phyloP scores from a whole-genome alignment of 495 filamentous ascomycete genomes.

The Xylaria telfairii region DNA sequence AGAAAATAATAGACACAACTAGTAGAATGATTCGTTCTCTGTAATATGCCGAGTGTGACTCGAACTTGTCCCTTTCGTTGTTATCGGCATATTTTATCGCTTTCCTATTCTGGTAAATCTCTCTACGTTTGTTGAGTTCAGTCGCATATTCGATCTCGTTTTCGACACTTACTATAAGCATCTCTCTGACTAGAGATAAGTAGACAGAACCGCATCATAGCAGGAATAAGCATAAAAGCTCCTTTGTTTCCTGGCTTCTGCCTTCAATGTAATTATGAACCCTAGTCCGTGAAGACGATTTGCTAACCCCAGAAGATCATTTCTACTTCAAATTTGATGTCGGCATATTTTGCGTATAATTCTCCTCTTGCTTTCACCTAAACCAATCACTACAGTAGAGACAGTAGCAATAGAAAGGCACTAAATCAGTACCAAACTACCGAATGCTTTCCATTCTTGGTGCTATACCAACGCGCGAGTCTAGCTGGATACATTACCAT shows the following conservation, averaged over 20 bases:
- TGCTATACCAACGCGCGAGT: neutral
- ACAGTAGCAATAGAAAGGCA: neutral
- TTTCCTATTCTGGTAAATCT: neutral
- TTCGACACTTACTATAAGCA: neutral
- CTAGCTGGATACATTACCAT: no score
- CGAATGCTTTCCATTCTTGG: neutral
- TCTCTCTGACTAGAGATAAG: neutral
- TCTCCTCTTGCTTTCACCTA: neutral
- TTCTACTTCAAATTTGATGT: neutral
- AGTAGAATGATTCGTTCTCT: neutral
- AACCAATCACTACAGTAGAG: neutral
- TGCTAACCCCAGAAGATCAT: neutral
- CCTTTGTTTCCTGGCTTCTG: no score
- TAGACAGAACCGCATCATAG: neutral
- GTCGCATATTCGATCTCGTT: neutral
- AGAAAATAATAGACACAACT: no score
- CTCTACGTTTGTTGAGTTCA: neutral
- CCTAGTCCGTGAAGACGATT: no score
- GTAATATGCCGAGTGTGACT: neutral
- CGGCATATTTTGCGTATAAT: neutral
- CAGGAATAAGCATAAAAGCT: neutral
- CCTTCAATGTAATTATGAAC: no score
- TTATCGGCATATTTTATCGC: neutral
- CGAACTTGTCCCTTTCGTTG: neutral
- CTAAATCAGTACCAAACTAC: neutral